Base-by-base conservation (phyloP, 306 rosid genomes). In the Crataegus laevigata region DNA sequence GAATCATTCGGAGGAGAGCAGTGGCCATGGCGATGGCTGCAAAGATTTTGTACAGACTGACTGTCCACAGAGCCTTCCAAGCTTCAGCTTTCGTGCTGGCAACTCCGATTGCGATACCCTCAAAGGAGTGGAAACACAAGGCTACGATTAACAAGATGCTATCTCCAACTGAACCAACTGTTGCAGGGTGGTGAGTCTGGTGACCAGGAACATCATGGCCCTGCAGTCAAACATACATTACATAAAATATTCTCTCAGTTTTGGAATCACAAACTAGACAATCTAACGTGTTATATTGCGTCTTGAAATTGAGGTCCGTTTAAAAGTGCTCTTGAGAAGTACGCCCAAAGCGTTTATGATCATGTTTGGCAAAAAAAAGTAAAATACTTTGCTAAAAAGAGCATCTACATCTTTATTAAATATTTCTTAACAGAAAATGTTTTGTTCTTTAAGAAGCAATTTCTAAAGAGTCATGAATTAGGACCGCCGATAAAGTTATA, bases 1-100 rank as follows among this genome's bases (percentile, higher is more conserved):
- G 98, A 10, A 88, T 70, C 92, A 85, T 93, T 10, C 93, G 79
- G 11, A 91, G 97, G 72, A 93, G 97, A 7, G 98, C 97, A 28
- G 91, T 91, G 2, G 93, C 96, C 98, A 91, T 93, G 34, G 97
- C 92, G 29, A 89, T 85, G 62, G 98, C 97, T 68, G 98, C 97
- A 80, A 93, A 88, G 25, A 91, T 69, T 86, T 93, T 93, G 90
- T 91, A 96, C 45, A 93, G 74, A 60, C 87, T 85, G 66, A 91
- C 87, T 59, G 98, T 91, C 96, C 97, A 93, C 22, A 93, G 83
- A 22, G 91, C 92, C 77, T 81, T 91, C 98, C 98, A 93, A 4
- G 98, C 97, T 8, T 91, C 87, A 19, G 22, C 84, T 80, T 79
- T 82, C 29, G 93, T 88, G 79, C 86, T 77, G 8, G 96, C 88